These are phyloP conservation scores for Colletotrichum sp. DNA, from an alignment of 2,329 filamentous ascomycete genomes.

Conservation along the genomic window DNA sequence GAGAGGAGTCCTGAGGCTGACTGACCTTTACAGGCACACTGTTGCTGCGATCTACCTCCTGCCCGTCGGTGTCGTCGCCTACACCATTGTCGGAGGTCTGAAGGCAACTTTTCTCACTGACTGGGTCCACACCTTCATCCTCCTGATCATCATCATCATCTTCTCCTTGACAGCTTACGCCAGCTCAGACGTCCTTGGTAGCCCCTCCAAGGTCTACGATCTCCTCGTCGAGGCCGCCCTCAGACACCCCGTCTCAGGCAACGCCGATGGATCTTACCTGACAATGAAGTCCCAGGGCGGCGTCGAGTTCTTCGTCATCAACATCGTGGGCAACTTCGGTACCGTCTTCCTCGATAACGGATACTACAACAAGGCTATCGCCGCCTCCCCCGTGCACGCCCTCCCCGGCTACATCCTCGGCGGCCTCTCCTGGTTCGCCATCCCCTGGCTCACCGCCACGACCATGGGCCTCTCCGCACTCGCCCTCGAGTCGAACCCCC, in stretches of 20 bases:
- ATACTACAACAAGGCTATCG: constrained; percentile 87
- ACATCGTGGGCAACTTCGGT: constrained; percentile 76
- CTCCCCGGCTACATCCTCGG: constrained; percentile 80
- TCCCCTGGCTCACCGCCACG: constrained; percentile 82
- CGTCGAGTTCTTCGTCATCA: constrained; percentile 76
- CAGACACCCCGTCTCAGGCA: constrained; percentile 74
- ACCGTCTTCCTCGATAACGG: constrained; percentile 80
- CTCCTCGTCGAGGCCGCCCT: constrained; percentile 68
- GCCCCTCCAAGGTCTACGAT: constrained; percentile 70
- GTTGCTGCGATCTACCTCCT: constrained; percentile 85
- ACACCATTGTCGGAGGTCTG: constrained; percentile 72
- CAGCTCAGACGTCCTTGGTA: constrained; percentile 62
- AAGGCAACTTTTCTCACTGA: constrained; percentile 82
- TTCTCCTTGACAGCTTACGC: constrained; percentile 76
- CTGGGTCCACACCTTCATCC: constrained; percentile 78
- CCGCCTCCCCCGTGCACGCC: constrained; percentile 77
- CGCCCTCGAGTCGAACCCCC: constrained; percentile 73
- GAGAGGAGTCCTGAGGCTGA: background rate
- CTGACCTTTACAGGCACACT: constrained; percentile 2
- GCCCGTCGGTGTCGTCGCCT: constrained; percentile 77
- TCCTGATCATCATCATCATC: constrained; percentile 78
- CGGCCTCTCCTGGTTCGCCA: constrained; percentile 82
- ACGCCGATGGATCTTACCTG: constrained; percentile 76
- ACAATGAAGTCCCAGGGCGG: constrained; percentile 81
- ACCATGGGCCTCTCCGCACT: constrained; percentile 81